Base-by-base conservation (phyloP, 768 basidiomycete species). In the Tricholoma hemisulphureum region DNA sequence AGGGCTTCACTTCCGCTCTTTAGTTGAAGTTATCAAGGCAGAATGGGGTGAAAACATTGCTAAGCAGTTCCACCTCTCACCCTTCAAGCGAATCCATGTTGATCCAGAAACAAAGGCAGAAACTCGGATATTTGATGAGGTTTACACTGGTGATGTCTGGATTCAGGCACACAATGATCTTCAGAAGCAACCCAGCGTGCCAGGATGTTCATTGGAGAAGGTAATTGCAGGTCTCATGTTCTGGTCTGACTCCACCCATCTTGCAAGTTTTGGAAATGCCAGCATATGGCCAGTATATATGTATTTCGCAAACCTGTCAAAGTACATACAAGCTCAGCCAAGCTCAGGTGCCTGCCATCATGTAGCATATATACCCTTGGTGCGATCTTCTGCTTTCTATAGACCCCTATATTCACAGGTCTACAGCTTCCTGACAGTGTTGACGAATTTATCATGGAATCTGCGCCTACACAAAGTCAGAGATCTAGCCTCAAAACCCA, bases 391-490 rank as follows among this genome's bases (percentile, higher is more conserved):
- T 23, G 21, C n/a, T 7, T 43, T 23, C 41, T 43, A 5, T 43
- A 43, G 16, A 43, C 41, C 16, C 16, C 21, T 43, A 43, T 43
- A n/a, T n/a, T 43, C 29, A 31, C 29, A 5, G 7, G 16, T 43
- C n/a, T n/a, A 48, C 6, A 73, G 68, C 62, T 75, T 4, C 71
- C 70, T 0, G 69, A 71, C 35, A 46, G 51, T 0, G 41, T 74
- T 7, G 64, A 69, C 24, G 69, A 71, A 41, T 41, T 58, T n/a
- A 61, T 67, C 34, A 26, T 57, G 3, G 55, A 53, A 13, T 60
- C 55, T 20, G 56, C 61, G 18, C 62, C 63, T 0, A 60, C 24
- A 16, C n/a, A 37, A 37, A 37, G 35, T 37, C 16, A 7, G 35
- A 37, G 35, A 37, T 37, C 35, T 2, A n/a, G 16, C 8, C 35